Base-by-base conservation (phyloP, 2,329 filamentous ascomycete genomes). In the Cercospora sesami region DNA sequence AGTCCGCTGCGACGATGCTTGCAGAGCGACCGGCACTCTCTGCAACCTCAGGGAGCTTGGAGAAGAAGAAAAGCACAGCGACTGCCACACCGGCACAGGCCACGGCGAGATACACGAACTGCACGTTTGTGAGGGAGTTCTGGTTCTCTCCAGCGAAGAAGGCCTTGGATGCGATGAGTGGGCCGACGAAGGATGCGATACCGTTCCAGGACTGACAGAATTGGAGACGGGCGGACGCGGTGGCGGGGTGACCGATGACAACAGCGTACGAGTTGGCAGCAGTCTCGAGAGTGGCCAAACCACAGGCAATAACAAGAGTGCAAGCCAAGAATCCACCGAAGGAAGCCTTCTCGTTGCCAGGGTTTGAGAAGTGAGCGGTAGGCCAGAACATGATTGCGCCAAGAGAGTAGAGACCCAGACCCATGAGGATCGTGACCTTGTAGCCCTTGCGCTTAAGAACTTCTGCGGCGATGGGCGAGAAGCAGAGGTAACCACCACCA, bases 391-490 rank as follows among this genome's bases (percentile, higher is more conserved):
- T 72, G 66, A 80, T 66, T 18, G 79, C 80, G 69, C 79, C 79
- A 62, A 80, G 64, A 8, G 76, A 78, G 75, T 79, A 79, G 62
- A 80, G 69, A 12, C 63, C 62, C 8, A 80, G 73, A 39, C 78
- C 78, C 77, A 80, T 80, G 65, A 83, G 75, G 73, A 83, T 83
- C 26, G 81, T 83, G 67, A 79, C 67, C 69, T 80, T 82, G 75
- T 83, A 83, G 33, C 81, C 81, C 70, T 78, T 80, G 69, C 80
- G 77, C 71, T 80, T 80, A 59, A 82, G 71, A 61, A 82, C 78
- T 67, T 81, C 80, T 30, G 80, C 80, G 42, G 80, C 81, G 68
- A 80, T 76, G 26, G 80, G 78, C 7, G 79, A 80, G 76, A 78
- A 82, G 65, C 77, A 72, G 36, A 82, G 76, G 73, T 82, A 81